Conservation (phyloP, 2,329 filamentous ascomycete genomes). For the Pleomassaria siparia region DNA sequence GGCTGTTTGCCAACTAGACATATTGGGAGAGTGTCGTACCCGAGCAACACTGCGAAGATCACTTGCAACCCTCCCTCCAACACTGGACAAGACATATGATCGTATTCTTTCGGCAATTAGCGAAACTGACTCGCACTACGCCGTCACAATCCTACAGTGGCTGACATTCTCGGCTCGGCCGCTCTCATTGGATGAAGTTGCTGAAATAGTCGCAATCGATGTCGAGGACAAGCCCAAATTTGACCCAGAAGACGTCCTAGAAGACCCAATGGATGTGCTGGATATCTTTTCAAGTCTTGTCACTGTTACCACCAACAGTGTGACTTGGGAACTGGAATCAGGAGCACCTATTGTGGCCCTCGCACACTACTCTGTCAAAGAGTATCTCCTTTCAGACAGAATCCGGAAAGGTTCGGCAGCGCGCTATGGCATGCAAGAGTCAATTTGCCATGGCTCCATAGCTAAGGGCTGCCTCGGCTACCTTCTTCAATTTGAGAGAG, state of each 20-base stretch:
- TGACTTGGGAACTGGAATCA: no score
- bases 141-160: conserved; percentile 27
- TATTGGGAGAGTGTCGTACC: conserved; percentile 21
- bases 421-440: conserved; percentile 9
- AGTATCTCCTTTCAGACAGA: conserved; percentile 19
- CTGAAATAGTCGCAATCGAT: conserved; percentile 31
- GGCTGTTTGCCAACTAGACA: conserved; percentile 29
- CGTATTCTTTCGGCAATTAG: conserved; percentile 26
- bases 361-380: no score
- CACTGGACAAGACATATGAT: conserved; percentile 31
- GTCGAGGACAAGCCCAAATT: conserved; percentile 27
- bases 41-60: conserved; percentile 17
- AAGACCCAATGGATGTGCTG: conserved; percentile 35
- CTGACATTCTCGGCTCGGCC: conserved; percentile 24
- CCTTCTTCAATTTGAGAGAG: conserved; percentile 12
- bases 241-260: conserved; percentile 35
- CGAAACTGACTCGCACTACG: conserved; percentile 17
- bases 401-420: conserved; percentile 4
- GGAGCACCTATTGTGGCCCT: no score
- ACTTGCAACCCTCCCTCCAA: conserved; percentile 22
- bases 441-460: conserved; percentile 8
- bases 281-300: conserved; percentile 37
- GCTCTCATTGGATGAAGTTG: conserved; percentile 23
- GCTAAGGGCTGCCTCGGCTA: conserved; percentile 17
- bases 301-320: no score